phyloP scores from a whole-genome alignment of 1,284 basidiomycete genomes.

The Cystobasidium pallidum region DNA sequence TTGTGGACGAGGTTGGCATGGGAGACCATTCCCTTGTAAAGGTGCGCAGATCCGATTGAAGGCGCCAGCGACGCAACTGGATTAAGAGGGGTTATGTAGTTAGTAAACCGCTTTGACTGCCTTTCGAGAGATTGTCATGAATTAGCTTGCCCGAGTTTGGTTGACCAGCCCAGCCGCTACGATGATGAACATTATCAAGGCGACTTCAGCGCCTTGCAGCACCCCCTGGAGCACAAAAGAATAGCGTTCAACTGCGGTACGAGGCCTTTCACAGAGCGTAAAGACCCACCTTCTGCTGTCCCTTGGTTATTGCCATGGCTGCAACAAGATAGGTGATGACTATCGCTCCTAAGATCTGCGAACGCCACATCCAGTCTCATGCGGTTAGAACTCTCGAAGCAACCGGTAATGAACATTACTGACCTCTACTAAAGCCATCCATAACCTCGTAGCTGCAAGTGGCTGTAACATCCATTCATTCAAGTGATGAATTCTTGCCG shows the following conservation, averaged over 20 bases:
- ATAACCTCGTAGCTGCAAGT: constrained; percentile 26
- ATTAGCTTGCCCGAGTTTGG: constrained; percentile 27
- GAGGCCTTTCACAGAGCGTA: too few species aligned
- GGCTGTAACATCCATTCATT: constrained; percentile 37
- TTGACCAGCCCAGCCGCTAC: constrained; percentile 26
- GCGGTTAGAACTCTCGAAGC: background rate
- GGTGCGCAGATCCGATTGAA: constrained; percentile 9
- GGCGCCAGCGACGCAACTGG: constrained; percentile 19
- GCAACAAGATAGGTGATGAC: constrained; percentile 22
- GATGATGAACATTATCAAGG: constrained; percentile 30
- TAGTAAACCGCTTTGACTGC: too few species aligned
- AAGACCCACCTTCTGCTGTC: background rate
- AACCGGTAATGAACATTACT: background rate
- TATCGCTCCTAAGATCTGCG: constrained; percentile 8
- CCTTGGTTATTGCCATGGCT: constrained; percentile 27
- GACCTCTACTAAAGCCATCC: constrained; percentile 31
- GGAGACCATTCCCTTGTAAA: constrained; percentile 38
- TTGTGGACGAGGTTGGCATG: constrained; percentile 12
- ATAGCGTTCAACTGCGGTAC: too few species aligned
- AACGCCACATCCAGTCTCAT: background rate
- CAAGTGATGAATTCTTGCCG: constrained; percentile 32
- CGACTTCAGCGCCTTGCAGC: constrained; percentile 35
- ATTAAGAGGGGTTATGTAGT: too few species aligned
- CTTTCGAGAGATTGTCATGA: too few species aligned
- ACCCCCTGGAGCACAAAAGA: constrained; percentile 10